Base-by-base conservation (phyloP, 257 asterid genomes). In the Plantago ovata region DNA sequence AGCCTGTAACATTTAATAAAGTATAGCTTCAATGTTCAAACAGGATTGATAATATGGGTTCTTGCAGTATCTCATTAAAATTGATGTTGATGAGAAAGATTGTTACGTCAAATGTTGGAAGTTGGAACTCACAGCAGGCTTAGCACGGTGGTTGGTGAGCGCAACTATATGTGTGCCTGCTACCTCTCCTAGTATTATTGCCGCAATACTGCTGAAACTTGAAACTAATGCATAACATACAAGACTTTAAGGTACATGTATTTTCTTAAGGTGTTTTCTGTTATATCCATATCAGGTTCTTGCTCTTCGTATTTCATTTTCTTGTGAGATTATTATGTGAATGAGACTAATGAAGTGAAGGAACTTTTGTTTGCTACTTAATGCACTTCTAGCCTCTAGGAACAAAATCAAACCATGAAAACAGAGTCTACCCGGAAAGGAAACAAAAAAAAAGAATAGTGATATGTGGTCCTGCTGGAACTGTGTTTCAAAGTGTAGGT, bases 161-260 rank as follows among this genome's bases (percentile, higher is more conserved):
- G 98, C 96, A 71, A 87, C 87, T 44, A 88, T 82, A 49, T 90
- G 95, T 38, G 98, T 92, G n/a, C 98, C 98, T 3, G 98, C 98
- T 40, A 96, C 96, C 13, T 96, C 98, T 62, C 98, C 98, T 2
- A 92, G 88, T 66, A 92, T 92, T 61, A 92, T 77, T 41, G 98
- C 92, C 53, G 75, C 90, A 15, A 85, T 96, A 0, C 88, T 87
- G 70, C 81, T 79, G 70, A 83, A 68, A n/a, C n/a, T 96, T 90
- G 81, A 58, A 33, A 36, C 13, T 14, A 28, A 13, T 32, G 14
- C 9, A 57, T 21, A 0, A 22, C 6, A 20, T 22, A 41, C 36
- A 39, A 45, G 38, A 40, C 4, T n/a, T n/a, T n/a, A n/a, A 16
- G 18, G 7, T 48, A 10, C 22, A 3, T 6, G 6, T 36, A 14